Evolutionary conservation across 1,284 basidiomycete genomes (phyloP).

Genomic region (Xerocomus minutiporus): DNA sequence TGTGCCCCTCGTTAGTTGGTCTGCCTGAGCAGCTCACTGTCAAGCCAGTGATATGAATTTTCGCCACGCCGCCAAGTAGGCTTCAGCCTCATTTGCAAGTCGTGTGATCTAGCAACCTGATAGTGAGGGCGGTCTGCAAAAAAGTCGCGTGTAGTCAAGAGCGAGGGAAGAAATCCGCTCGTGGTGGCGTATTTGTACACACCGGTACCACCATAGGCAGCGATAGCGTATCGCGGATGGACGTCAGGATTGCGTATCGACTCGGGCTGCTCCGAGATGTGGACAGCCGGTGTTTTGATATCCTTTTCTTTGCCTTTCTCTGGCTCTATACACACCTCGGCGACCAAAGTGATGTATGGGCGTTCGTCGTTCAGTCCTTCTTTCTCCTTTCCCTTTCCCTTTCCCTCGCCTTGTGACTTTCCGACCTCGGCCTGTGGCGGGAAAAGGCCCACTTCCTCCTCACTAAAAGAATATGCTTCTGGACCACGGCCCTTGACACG

Average conservation of each 20-base stretch:
- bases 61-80: background rate
- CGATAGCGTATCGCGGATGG: background rate
- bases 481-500: too few relatives aligned
- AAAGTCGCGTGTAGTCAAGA: background rate
- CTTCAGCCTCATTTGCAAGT: background rate
- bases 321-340: background rate
- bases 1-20: too few relatives aligned
- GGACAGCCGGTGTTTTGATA: background rate
- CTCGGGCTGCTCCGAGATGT: background rate
- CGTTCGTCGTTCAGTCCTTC: background rate
- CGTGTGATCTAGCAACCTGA: background rate
- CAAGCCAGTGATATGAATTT: background rate
- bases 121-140: background rate
- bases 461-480: too few relatives aligned
- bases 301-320: background rate
- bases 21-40: background rate
- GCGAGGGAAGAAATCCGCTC: background rate
- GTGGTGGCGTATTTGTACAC: background rate
- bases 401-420: too few relatives aligned
- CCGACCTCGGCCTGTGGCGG: background rate
- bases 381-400: too few relatives aligned
- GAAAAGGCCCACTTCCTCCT: background rate
- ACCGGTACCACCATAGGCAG: background rate
- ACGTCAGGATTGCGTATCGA: background rate
- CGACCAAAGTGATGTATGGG: background rate